Conservation (phyloP, 768 basidiomycete species). For the Auriscalpium vulgare region DNA sequence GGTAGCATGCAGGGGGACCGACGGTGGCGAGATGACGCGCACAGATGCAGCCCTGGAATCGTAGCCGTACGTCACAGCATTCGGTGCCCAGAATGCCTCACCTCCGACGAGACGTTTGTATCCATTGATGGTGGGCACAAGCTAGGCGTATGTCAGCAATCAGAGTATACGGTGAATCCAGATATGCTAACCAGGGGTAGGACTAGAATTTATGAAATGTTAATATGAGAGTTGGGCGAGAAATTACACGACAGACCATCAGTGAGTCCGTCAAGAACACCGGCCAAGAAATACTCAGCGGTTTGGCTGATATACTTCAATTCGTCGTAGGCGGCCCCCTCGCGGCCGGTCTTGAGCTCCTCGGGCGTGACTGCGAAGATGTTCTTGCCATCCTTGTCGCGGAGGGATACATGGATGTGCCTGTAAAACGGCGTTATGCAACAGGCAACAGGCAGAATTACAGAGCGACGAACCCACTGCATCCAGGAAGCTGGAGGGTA, state of each 20-base stretch:
- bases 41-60: conserved; percentile 91
- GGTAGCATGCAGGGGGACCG: conserved; percentile 72
- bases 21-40: conserved; percentile 88
- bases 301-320: conserved; percentile 76
- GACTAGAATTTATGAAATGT: conserved; percentile 5
- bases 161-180: not conserved
- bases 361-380: conserved; percentile 66
- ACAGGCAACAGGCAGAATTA: not conserved
- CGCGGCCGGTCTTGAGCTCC: conserved; percentile 56
- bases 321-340: conserved; percentile 69
- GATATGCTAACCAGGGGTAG: conserved; percentile 9
- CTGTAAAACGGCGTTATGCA: conserved; percentile 28
- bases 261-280: conserved; percentile 79
- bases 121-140: conserved; percentile 89
- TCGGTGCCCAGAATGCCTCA: conserved; percentile 92
- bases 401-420: conserved; percentile 88
- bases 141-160: conserved; percentile 26
- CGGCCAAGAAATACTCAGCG: conserved; percentile 92
- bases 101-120: conserved; percentile 96
- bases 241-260: conserved; percentile 52
- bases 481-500: conserved; percentile 72
- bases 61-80: conserved; percentile 89
- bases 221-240: not conserved
- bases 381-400: conserved; percentile 60
- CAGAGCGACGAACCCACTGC: conserved; percentile 63